Evolutionary conservation across 2,329 filamentous ascomycete genomes (phyloP).

Genomic region (Aureobasidium pullulans): DNA sequence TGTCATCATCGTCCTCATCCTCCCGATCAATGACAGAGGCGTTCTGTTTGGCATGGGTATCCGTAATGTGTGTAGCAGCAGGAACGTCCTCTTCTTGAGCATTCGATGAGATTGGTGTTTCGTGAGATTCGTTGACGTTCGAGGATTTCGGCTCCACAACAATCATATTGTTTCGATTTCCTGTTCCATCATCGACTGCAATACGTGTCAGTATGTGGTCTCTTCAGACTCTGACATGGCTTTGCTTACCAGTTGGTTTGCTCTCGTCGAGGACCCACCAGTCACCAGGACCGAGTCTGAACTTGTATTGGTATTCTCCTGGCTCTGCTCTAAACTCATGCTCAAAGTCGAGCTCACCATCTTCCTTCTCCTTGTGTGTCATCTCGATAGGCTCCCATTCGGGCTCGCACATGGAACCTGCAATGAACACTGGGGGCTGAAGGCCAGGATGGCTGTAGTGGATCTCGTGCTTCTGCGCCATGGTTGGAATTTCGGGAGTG

Average conservation of each 20-base stretch:
- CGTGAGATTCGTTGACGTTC: neutral
- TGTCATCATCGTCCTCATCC: neutral
- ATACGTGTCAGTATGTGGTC: neutral
- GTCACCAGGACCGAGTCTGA: conserved; percentile 58
- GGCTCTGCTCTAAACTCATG: conserved; percentile 50
- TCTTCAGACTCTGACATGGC: neutral
- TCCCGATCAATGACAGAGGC: neutral
- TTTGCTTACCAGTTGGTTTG: conserved; percentile 48
- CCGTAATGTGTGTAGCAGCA: neutral
- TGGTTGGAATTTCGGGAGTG: conserved; percentile 14
- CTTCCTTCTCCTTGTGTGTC: conserved; percentile 42
- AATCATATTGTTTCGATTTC: conserved; percentile 49
- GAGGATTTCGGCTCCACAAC: conserved; percentile 22
- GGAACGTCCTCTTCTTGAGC: neutral
- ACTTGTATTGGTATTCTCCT: conserved; percentile 66
- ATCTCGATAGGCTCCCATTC: conserved; percentile 63
- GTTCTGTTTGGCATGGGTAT: neutral
- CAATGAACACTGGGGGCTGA: conserved; percentile 61
- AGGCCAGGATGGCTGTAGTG: conserved; percentile 54
- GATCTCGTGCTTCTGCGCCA: conserved; percentile 45
- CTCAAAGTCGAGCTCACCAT: conserved; percentile 49
- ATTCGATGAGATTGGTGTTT: neutral
- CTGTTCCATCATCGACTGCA: conserved; percentile 43
- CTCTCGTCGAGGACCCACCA: conserved; percentile 65
- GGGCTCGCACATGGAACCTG: conserved; percentile 60